phyloP scores from a whole-genome alignment of 2,329 filamentous ascomycete species.

The Dendrostoma leiphaemia region DNA sequence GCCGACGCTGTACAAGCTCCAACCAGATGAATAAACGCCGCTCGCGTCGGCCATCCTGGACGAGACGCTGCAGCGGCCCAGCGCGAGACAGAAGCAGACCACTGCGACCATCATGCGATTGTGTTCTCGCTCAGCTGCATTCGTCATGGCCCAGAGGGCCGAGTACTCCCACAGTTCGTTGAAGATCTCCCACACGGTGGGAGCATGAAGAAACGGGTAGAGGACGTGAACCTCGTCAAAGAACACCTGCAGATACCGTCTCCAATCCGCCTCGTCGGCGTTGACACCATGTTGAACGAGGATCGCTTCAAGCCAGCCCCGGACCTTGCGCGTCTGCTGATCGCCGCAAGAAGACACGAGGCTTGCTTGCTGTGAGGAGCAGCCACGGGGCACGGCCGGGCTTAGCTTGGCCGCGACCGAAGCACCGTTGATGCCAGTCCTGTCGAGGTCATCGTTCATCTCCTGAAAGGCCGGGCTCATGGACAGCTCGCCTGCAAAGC shows the following conservation, averaged over 20 bases:
- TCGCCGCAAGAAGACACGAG: not conserved
- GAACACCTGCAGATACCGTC: constrained; percentile 11
- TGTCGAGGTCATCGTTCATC: not conserved
- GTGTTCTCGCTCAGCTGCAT: constrained; percentile 9
- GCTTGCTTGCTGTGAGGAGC: not conserved
- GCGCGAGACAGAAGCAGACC: constrained; percentile 13
- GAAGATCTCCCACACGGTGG: constrained; percentile 13
- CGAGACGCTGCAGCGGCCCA: constrained; percentile 15
- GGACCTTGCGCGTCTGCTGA: not conserved
- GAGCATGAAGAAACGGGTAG: constrained; percentile 13
- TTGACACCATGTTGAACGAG: constrained; percentile 10
- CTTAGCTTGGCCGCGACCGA: not conserved
- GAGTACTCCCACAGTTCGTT: constrained; percentile 16
- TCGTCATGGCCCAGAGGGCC: constrained; percentile 10
- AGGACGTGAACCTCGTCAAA: constrained; percentile 16
- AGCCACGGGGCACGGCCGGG: not conserved
- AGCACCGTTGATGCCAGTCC: not conserved
- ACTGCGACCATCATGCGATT: constrained; percentile 13
- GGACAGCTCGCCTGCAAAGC: constrained; percentile 15
- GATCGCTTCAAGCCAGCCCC: constrained; percentile 12
- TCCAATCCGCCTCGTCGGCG: constrained; percentile 13
- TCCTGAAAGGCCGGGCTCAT: constrained; percentile 6
- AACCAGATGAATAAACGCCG: constrained; percentile 14
- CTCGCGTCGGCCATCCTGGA: constrained; percentile 13
- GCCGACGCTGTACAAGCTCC: constrained; percentile 13